Conservation (phyloP, 2,329 filamentous ascomycete genomes). For the Aspergillus sclerotialis region DNA sequence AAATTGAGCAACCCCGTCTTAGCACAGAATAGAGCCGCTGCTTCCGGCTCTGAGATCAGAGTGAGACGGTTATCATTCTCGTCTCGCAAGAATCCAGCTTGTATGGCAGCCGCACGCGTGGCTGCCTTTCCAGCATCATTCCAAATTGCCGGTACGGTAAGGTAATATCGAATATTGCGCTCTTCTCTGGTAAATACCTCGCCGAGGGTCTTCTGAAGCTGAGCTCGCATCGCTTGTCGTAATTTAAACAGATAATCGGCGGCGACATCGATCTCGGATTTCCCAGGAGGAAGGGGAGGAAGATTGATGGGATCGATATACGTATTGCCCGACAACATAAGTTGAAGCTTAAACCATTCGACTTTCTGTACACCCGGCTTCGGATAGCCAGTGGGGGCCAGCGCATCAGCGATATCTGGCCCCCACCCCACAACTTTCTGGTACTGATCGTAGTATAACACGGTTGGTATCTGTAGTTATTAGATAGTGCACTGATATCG, state of each 20-base stretch:
- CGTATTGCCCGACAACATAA: slow-evolving; percentile 97
- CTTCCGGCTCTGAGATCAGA: slow-evolving; percentile 91
- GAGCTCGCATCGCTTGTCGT: slow-evolving; percentile 90
- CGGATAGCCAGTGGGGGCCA: slow-evolving; percentile 93
- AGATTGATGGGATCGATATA: slow-evolving; percentile 99
- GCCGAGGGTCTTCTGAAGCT: slow-evolving; percentile 90
- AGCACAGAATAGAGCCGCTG: slow-evolving; percentile 93
- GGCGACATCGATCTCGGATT: slow-evolving; percentile 98
- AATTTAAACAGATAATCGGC: slow-evolving; percentile 98
- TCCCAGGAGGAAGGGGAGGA: slow-evolving; percentile 90
- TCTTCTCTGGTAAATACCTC: slow-evolving; percentile 98
- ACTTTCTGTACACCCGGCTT: slow-evolving; percentile 98
- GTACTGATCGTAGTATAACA: slow-evolving; percentile 99
- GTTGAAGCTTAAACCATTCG: slow-evolving; percentile 98
- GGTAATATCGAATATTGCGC: slow-evolving; percentile 93
- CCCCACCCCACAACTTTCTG: slow-evolving; percentile 99
- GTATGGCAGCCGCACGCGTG: slow-evolving; percentile 89
- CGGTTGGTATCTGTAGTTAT: slow-evolving; percentile 73
- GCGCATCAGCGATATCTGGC: slow-evolving; percentile 91
- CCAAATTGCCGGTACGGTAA: slow-evolving; percentile 99
- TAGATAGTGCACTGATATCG: not conserved
- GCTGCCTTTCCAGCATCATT: slow-evolving; percentile 98
- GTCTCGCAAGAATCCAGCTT: slow-evolving; percentile 91
- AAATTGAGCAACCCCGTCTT: slow-evolving; percentile 94
- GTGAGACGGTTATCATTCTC: slow-evolving; percentile 97